phyloP scores from a whole-genome alignment of 352 stramenopile genomes.

The Thraustochytrium striatum region DNA sequence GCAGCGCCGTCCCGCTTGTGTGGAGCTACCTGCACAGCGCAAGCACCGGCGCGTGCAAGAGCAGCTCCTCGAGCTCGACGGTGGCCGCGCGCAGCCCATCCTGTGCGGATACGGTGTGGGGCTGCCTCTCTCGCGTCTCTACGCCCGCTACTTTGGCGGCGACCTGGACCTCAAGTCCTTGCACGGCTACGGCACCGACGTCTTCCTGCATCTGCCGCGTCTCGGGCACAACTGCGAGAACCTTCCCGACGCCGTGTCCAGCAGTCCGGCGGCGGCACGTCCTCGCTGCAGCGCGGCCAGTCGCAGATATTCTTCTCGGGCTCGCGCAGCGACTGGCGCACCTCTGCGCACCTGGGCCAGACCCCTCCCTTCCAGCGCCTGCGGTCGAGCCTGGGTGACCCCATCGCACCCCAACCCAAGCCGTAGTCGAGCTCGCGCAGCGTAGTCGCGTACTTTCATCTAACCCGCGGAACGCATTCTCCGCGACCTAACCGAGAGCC shows the following conservation, averaged over 20 bases:
- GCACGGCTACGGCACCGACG: conserved; percentile 98
- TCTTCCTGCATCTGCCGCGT: conserved; percentile 87
- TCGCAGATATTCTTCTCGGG: conserved; percentile 39
- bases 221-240: conserved; percentile 66
- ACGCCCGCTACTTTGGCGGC: conserved; percentile 98
- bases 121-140: conserved; percentile 83
- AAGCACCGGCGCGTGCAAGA: conserved; percentile 53
- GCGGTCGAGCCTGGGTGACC: too few relatives aligned
- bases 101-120: conserved; percentile 90
- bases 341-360: too few relatives aligned
- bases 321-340: conserved; percentile 1
- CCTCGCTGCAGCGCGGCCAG: background rate
- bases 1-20: conserved; percentile 94
- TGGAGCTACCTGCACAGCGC: conserved; percentile 99
- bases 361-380: too few relatives aligned
- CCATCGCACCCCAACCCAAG: too few relatives aligned
- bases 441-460: too few relatives aligned
- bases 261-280: background rate
- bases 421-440: too few relatives aligned
- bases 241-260: conserved; percentile 3
- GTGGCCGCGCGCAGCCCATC: conserved; percentile 60
- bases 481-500: too few relatives aligned
- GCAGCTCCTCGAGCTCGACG: background rate
- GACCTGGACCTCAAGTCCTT: conserved; percentile 99
- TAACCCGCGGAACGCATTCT: too few relatives aligned